Evolutionary conservation across 306 rosid genomes (phyloP).

Genomic region (Malus domestica): ASM211411v1 NC_041799.1:25084501-25085000

Average conservation of each 20-base stretch:
- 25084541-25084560: no score
- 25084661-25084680: background rate
- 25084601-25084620: no score
- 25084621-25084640: no score
- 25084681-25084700: background rate
- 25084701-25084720: background rate
- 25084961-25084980: constrained; percentile 40
- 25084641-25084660: no score
- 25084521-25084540: no score
- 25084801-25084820: background rate
- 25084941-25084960: constrained; percentile 75
- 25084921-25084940: constrained; percentile 79
- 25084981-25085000: constrained; percentile 54
- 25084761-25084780: background rate
- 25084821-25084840: background rate
- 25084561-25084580: no score
- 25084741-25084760: constrained; percentile 18
- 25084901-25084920: constrained; percentile 93
- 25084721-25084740: constrained; percentile 22
- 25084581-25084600: no score
- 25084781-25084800: background rate
- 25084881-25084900: constrained; percentile 86
- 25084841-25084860: constrained; percentile 13
- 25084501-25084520: no score
- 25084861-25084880: constrained; percentile 21